phyloP scores from a whole-genome alignment of 192 early-diverging fungal species.

The Spinellus fusiger region DNA sequence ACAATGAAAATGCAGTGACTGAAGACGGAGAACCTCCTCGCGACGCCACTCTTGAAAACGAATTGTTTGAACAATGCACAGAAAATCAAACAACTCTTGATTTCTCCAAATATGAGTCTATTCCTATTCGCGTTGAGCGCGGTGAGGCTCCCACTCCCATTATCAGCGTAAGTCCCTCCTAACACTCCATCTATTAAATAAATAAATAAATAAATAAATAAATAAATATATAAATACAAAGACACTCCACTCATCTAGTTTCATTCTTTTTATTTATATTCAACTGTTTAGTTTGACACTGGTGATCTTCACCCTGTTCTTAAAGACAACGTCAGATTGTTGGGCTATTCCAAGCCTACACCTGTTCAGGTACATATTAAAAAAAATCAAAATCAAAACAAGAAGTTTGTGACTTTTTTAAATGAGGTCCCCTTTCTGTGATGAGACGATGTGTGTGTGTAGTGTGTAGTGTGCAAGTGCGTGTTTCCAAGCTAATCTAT shows the following conservation, averaged over 20 bases:
- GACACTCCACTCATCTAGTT: neutral
- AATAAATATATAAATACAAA: neutral
- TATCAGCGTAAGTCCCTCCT: conserved; percentile 22
- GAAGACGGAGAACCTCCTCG: conserved; percentile 50
- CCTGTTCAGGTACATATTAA: conserved; percentile 58
- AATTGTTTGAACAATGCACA: conserved; percentile 51
- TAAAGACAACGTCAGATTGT: conserved; percentile 59
- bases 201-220: conserved; percentile 7
- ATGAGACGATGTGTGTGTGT: neutral
- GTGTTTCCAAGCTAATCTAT: too few relatives aligned
- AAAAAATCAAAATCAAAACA: too few relatives aligned
- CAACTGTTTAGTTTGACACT: conserved; percentile 48
- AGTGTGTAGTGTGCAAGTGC: too few relatives aligned
- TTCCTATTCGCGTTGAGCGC: conserved; percentile 64
- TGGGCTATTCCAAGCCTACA: conserved; percentile 66
- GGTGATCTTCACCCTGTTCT: conserved; percentile 57
- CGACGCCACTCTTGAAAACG: conserved; percentile 57
- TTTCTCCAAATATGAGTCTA: conserved; percentile 70
- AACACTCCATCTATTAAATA: neutral
- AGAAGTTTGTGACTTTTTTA: conserved; percentile 3
- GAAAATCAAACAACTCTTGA: conserved; percentile 68
- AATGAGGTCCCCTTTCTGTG: neutral
- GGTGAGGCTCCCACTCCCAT: conserved; percentile 49
- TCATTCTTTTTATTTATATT: neutral
- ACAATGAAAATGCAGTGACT: conserved; percentile 42